Percentiles rank a stretch among this genome's conserved stretches.
phyloP scores from a whole-genome alignment of 345 rosid species.

The Cochlearia excelsa region DNA sequence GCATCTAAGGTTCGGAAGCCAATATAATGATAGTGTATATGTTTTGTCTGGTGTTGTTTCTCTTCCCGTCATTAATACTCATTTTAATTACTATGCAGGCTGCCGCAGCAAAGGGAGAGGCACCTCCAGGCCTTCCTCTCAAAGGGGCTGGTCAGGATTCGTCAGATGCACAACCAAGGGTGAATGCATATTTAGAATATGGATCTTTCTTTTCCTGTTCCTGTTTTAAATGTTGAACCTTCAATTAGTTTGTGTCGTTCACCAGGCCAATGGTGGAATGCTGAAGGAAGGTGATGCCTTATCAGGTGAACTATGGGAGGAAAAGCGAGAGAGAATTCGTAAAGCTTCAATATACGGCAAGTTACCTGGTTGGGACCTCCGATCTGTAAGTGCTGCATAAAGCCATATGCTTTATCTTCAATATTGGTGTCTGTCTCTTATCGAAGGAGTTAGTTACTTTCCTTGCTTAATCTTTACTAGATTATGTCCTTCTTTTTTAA shows the following conservation, averaged over 20 bases:
- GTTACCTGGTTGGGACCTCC: constrained; percentile 92
- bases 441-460: constrained; percentile 16
- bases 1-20: constrained; percentile 10
- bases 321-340: constrained; percentile 82
- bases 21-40: constrained; percentile 6
- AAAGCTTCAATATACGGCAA: constrained; percentile 79
- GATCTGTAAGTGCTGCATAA: constrained; percentile 76
- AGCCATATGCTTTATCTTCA: constrained; percentile 5
- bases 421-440: constrained; percentile 7
- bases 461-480: constrained; percentile 13
- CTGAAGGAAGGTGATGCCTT: constrained; percentile 91
- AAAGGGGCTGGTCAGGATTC: constrained; percentile 99
- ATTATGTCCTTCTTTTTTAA: constrained; percentile 24
- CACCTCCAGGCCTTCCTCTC: constrained; percentile 98
- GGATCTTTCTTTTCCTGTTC: constrained; percentile 7
- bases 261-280: constrained; percentile 72
- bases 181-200: constrained; percentile 34
- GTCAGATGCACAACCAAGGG: constrained; percentile 83
- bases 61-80: constrained; percentile 10
- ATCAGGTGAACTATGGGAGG: constrained; percentile 93
- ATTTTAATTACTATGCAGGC: constrained; percentile 54
- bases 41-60: constrained; percentile 13
- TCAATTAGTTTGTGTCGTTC: constrained; percentile 20
- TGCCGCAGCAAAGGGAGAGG: constrained; percentile 99
- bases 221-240: constrained; percentile 6